Conservation (phyloP, 805 yeast genomes). For the Nakazawaea molendinolei region DNA sequence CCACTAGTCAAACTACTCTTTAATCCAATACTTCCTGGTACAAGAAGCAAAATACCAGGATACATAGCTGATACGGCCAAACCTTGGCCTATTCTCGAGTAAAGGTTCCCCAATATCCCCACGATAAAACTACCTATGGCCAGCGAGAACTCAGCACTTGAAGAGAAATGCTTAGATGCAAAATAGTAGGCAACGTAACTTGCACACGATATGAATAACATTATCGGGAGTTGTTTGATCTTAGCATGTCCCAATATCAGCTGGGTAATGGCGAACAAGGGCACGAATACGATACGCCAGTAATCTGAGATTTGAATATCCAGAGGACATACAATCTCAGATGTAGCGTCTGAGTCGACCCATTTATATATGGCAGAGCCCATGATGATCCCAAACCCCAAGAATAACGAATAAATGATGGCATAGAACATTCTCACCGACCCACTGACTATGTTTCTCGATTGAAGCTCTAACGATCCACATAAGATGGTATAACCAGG, state of each 20-base stretch:
- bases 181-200: constrained; percentile 73
- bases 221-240: constrained; percentile 62
- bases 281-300: constrained; percentile 61
- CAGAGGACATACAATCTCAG: constrained; percentile 42
- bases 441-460: constrained; percentile 77
- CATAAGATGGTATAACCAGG: constrained; percentile 83
- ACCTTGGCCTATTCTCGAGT: constrained; percentile 75
- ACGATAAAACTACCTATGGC: constrained; percentile 78
- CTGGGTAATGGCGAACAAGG: constrained; percentile 51
- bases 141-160: constrained; percentile 70
- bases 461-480: constrained; percentile 77
- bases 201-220: constrained; percentile 58
- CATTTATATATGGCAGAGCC: constrained; percentile 86
- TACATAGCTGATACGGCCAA: constrained; percentile 85
- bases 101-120: constrained; percentile 73
- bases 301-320: constrained; percentile 36
- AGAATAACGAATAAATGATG: constrained; percentile 70
- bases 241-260: constrained; percentile 66
- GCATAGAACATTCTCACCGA: constrained; percentile 88
- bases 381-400: constrained; percentile 79
- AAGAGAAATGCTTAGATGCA: constrained; percentile 53
- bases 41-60: constrained; percentile 82
- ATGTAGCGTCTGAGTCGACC: constrained; percentile 62
- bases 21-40: constrained; percentile 80
- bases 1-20: constrained; percentile 72